A percentile compares a stretch with the other conserved stretches of the same genome.
Conservation (phyloP, 192 early-diverging fungal species). For the Coemansia brasiliensis region DNA sequence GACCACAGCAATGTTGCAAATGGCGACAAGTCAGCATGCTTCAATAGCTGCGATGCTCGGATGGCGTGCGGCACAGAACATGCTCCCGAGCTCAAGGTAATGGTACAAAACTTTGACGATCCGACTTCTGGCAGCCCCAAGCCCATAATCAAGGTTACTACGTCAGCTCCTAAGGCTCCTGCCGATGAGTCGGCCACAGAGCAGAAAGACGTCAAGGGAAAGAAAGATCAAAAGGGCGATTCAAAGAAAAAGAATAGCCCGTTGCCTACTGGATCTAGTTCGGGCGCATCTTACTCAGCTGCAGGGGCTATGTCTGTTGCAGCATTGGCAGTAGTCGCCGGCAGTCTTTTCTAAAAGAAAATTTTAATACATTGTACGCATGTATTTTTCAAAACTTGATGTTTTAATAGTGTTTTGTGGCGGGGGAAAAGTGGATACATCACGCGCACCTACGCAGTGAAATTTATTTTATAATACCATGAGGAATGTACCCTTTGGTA, state of each 20-base stretch:
- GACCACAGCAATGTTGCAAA: constrained; percentile 29
- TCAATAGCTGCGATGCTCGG: constrained; percentile 46
- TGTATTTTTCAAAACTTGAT: not conserved
- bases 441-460: not conserved
- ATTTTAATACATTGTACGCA: not conserved
- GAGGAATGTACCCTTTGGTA: no score
- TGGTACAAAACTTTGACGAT: constrained; percentile 52
- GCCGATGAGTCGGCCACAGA: not conserved
- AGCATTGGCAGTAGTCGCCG: constrained; percentile 11
- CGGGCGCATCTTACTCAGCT: not conserved
- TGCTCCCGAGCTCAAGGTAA: constrained; percentile 50
- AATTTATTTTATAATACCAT: no score
- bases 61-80: constrained; percentile 35
- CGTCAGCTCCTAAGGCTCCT: not conserved
- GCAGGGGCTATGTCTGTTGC: constrained; percentile 13
- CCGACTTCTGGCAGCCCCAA: constrained; percentile 39
- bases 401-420: constrained; percentile 5
- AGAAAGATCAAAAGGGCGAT: constrained; percentile 19
- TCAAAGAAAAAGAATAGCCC: constrained; percentile 41
- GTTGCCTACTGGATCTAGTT: constrained; percentile 24
- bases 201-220: constrained; percentile 25
- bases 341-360: constrained; percentile 15
- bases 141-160: constrained; percentile 15
- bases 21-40: constrained; percentile 36
- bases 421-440: not conserved